phyloP scores from a whole-genome alignment of 768 basidiomycete genomes.

The Termitomyces sp. region DNA sequence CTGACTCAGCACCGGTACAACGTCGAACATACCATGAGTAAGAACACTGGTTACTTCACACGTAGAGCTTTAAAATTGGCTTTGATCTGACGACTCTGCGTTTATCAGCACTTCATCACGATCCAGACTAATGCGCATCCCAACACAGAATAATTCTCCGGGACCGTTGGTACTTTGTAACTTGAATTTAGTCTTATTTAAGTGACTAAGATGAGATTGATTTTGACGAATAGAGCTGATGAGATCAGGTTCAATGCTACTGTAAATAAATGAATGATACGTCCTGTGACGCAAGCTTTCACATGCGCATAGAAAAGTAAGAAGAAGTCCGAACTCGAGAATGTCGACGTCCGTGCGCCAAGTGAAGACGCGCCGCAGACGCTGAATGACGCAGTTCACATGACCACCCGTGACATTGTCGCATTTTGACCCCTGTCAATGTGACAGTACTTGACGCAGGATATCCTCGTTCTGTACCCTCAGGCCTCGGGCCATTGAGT shows the following conservation, averaged over 20 bases:
- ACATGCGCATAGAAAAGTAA: not conserved
- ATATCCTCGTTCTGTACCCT: conserved; percentile 24
- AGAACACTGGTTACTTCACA: not conserved
- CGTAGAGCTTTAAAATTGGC: not conserved
- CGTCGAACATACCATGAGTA: not conserved
- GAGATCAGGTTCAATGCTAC: not conserved
- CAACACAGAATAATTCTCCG: not conserved
- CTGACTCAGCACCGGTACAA: not conserved
- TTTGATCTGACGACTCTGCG: not conserved
- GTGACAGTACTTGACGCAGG: conserved; percentile 22
- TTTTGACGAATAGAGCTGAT: not conserved
- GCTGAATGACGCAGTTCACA: not conserved
- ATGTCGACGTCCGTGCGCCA: too few species aligned
- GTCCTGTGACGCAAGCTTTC: not conserved
- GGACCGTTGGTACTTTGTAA: not conserved
- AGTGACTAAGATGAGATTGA: not conserved
- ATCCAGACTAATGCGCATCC: not conserved
- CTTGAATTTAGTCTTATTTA: too few species aligned
- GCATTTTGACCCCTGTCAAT: not conserved
- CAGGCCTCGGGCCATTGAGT: conserved; percentile 22
- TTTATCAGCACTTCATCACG: not conserved
- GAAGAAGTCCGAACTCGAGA: not conserved
- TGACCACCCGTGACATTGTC: conserved; percentile 12
- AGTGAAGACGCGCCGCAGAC: not conserved
- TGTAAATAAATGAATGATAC: not conserved